A percentile compares a stretch with the other conserved stretches of the same genome.
phyloP scores from a whole-genome alignment of 1,284 basidiomycete genomes.

The Sphagnurus paluster region DNA sequence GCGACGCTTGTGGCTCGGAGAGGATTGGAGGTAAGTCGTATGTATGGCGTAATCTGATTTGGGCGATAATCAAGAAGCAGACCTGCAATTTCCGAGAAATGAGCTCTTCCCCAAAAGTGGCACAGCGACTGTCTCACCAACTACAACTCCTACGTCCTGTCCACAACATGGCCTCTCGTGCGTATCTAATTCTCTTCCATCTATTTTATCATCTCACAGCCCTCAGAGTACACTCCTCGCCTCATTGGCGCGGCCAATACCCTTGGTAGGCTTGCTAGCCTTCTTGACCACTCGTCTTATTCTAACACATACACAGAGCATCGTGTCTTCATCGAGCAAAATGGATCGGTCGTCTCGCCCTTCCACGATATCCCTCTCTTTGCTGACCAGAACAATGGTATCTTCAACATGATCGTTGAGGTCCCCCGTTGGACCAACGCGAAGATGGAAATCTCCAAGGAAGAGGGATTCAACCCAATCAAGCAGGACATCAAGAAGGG shows the following conservation, averaged over 20 bases:
- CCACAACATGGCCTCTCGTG: conserved; percentile 59
- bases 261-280: conserved; percentile 61
- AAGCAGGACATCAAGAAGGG: conserved; percentile 98
- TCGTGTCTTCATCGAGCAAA: conserved; percentile 92
- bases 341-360: conserved; percentile 82
- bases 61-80: conserved; percentile 20
- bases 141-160: conserved; percentile 53
- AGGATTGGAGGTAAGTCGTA: conserved; percentile 18
- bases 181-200: conserved; percentile 29
- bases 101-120: conserved; percentile 40
- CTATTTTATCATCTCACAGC: conserved; percentile 17
- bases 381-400: conserved; percentile 88
- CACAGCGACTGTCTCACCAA: conserved; percentile 58
- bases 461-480: conserved; percentile 98
- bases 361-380: conserved; percentile 98
- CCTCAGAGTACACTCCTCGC: conserved; percentile 69
- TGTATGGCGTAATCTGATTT: conserved; percentile 21
- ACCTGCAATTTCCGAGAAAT: conserved; percentile 29
- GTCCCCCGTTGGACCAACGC: conserved; percentile 99
- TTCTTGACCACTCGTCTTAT: conserved; percentile 17
- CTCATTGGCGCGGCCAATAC: conserved; percentile 90
- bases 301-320: conserved; percentile 67
- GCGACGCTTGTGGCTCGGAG: conserved; percentile 13
- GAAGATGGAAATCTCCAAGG: conserved; percentile 98
- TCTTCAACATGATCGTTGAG: conserved; percentile 99